A percentile compares a stretch with the other conserved stretches of the same genome.
phyloP scores from a whole-genome alignment of 2,329 filamentous ascomycete genomes.

The Setomelanomma holmii region DNA sequence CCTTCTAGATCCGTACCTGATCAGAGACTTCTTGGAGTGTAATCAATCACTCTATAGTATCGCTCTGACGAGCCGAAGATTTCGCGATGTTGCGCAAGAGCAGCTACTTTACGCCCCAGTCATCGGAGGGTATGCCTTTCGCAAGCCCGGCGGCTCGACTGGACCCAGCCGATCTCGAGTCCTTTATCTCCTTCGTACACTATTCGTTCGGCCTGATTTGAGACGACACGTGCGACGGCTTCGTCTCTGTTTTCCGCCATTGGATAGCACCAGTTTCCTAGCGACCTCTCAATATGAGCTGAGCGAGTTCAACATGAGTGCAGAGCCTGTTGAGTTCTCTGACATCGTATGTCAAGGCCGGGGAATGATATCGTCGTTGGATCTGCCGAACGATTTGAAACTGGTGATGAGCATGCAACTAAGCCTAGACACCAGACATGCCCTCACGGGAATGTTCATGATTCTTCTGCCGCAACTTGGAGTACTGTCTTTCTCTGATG shows the following conservation, averaged over 20 bases:
- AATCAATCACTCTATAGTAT: conserved; percentile 10
- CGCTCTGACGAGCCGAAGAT: conserved; percentile 19
- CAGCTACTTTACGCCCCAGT: conserved; percentile 8
- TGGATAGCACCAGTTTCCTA: not conserved
- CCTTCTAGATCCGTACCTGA: conserved; percentile 7
- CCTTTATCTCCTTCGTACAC: conserved; percentile 4
- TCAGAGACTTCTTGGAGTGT: conserved; percentile 9
- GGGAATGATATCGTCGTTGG: not conserved
- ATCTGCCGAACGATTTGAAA: conserved; percentile 6
- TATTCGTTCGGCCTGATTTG: conserved; percentile 7
- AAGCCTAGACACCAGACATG: not conserved
- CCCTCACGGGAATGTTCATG: conserved; percentile 1
- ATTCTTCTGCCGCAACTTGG: conserved; percentile 10
- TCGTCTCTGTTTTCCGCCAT: conserved; percentile 7
- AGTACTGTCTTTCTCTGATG: conserved; percentile 12
- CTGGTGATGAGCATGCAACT: not conserved
- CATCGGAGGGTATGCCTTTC: not conserved
- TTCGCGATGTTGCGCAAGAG: conserved; percentile 13
- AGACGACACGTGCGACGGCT: conserved; percentile 13
- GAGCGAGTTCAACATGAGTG: not conserved
- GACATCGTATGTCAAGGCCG: not conserved
- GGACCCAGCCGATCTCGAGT: not conserved
- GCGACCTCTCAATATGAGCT: not conserved
- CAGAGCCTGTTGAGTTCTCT: not conserved
- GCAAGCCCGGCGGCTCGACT: too few relatives aligned